These are phyloP conservation scores for Russula sp. DNA, from an alignment of 768 basidiomycete species.

Conservation along the genomic window DNA sequence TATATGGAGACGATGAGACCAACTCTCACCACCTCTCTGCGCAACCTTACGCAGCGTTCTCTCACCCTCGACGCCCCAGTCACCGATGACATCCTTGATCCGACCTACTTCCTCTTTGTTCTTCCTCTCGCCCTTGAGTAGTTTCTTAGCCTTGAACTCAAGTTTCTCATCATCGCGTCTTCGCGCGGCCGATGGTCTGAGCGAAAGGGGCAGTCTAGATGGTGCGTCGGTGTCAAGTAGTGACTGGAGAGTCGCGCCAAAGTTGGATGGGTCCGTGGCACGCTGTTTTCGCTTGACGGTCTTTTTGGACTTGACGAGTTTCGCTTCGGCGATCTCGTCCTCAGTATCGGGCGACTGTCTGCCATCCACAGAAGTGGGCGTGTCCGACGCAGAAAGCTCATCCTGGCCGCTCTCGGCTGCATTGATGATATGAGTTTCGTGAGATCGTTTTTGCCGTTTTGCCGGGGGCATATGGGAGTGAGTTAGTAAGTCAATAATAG, in stretches of 20 bases:
- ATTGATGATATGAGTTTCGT: constrained; percentile 17
- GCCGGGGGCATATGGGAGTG: constrained; percentile 37
- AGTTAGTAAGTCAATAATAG: constrained; percentile 6
- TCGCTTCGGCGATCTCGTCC: constrained; percentile 53
- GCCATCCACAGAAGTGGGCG: constrained; percentile 22
- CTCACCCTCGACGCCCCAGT: constrained; percentile 84
- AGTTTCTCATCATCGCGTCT: constrained; percentile 71
- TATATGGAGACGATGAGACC: not conserved
- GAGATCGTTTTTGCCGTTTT: constrained; percentile 46
- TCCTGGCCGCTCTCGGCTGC: constrained; percentile 14
- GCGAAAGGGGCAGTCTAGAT: constrained; percentile 62
- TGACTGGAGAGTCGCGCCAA: constrained; percentile 67
- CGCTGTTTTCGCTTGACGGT: constrained; percentile 78
- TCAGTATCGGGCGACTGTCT: constrained; percentile 40
- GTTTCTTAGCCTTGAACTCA: constrained; percentile 63
- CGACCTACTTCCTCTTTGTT: constrained; percentile 65
- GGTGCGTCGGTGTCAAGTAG: constrained; percentile 67
- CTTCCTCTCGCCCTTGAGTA: constrained; percentile 62
- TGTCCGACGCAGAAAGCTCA: constrained; percentile 20
- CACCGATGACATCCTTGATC: constrained; percentile 68
- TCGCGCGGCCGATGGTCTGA: constrained; percentile 65
- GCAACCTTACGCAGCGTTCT: constrained; percentile 74
- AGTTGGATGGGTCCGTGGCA: constrained; percentile 65
- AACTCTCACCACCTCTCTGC: constrained; percentile 67
- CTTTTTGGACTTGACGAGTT: constrained; percentile 62